Evolutionary conservation across 2,329 filamentous ascomycete genomes (phyloP).

Genomic region (Calonectria pteridis): DNA sequence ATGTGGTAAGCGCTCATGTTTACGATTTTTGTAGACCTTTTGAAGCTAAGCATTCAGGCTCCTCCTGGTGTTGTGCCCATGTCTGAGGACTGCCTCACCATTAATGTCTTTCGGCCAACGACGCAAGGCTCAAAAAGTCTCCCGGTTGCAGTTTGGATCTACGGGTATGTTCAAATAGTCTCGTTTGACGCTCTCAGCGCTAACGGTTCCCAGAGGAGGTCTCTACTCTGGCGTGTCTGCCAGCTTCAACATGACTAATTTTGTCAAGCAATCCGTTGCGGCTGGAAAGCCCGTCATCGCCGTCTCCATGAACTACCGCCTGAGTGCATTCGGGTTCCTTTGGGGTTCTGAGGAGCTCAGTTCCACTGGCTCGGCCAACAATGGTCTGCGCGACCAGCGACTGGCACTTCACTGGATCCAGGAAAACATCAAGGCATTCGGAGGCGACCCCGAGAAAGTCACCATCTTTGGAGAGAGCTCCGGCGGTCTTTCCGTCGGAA

Average conservation of each 20-base stretch:
- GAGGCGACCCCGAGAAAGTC: background rate
- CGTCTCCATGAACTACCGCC: constrained; percentile 2
- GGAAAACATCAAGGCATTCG: background rate
- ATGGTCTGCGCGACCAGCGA: constrained; percentile 9
- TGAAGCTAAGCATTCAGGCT: background rate
- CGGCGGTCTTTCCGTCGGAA: background rate
- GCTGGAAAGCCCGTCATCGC: constrained; percentile 2
- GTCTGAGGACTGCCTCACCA: constrained; percentile 5
- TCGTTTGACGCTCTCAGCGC: background rate
- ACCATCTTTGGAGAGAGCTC: constrained; percentile 4
- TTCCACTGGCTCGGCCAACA: background rate
- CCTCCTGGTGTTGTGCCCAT: background rate
- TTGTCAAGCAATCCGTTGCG: constrained; percentile 5
- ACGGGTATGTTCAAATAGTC: background rate
- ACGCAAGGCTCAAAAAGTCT: background rate
- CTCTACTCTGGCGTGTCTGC: constrained; percentile 6
- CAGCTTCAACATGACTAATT: constrained; percentile 6
- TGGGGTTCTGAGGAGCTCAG: constrained; percentile 5
- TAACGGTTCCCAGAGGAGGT: background rate
- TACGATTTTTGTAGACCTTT: accelerated
- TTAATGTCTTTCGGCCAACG: constrained; percentile 5
- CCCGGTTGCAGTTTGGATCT: constrained; percentile 6
- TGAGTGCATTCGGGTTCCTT: constrained; percentile 4
- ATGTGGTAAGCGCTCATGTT: background rate
- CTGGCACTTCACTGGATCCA: constrained; percentile 6